phyloP scores from a whole-genome alignment of 306 rosid species.

The Inga laurina region DNA sequence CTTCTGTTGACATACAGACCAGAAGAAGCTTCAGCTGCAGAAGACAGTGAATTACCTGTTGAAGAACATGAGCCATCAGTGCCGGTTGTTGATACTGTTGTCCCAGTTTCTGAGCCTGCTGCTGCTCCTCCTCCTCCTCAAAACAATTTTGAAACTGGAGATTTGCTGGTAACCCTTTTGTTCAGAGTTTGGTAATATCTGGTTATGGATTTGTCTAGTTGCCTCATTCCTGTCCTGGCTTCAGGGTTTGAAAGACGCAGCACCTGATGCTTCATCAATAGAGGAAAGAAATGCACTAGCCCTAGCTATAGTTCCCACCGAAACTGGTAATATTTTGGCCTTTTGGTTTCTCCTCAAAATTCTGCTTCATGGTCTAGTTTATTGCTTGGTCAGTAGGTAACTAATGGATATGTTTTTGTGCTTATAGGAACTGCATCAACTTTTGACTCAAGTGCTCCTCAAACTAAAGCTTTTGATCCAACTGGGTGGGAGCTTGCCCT shows the following conservation, averaged over 20 bases:
- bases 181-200: constrained; percentile 11
- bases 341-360: constrained; percentile 23
- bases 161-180: constrained; percentile 66
- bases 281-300: constrained; percentile 96
- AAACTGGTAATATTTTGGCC: constrained; percentile 50
- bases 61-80: constrained; percentile 68
- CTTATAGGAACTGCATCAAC: constrained; percentile 58
- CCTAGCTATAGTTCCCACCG: constrained; percentile 83
- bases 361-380: constrained; percentile 30
- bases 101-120: constrained; percentile 54
- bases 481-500: constrained; percentile 99
- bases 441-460: constrained; percentile 42
- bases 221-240: constrained; percentile 29
- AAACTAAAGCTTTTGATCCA: constrained; percentile 79
- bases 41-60: constrained; percentile 53
- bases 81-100: constrained; percentile 50
- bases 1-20: constrained; percentile 93
- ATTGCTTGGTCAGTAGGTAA: constrained; percentile 24
- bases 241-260: constrained; percentile 70
- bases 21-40: constrained; percentile 64
- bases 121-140: constrained; percentile 44
- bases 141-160: constrained; percentile 70
- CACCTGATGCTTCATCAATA: constrained; percentile 65
- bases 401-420: constrained; percentile 20
- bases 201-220: constrained; percentile 13